Conservation (phyloP, 805 yeast genomes). For the Isabelozyma pseudorhagii region DNA sequence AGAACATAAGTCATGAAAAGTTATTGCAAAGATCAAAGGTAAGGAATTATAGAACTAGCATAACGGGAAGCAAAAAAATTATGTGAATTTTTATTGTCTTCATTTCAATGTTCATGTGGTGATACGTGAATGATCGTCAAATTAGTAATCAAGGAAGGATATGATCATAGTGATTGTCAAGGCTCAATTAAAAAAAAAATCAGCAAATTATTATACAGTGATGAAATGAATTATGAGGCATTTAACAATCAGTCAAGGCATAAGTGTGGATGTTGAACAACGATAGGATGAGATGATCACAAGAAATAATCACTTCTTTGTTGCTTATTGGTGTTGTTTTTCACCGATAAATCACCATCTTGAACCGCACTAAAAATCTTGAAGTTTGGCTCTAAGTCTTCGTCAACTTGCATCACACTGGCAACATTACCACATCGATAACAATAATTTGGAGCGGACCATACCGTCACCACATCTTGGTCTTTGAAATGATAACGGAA, state of each 20-base stretch:
- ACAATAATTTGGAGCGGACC: conserved; percentile 94
- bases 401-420: conserved; percentile 97
- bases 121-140: too few relatives aligned
- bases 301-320: conserved; percentile 47
- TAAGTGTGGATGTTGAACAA: too few relatives aligned
- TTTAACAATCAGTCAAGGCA: too few relatives aligned
- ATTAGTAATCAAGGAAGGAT: neutral
- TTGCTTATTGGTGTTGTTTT: conserved; percentile 36
- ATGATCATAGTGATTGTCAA: conserved; percentile 1
- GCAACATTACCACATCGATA: conserved; percentile 98
- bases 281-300: conserved; percentile 6
- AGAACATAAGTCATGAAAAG: too few relatives aligned
- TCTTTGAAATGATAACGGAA: conserved; percentile 90
- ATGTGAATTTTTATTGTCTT: too few relatives aligned
- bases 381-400: conserved; percentile 82
- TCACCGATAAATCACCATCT: conserved; percentile 57
- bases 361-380: conserved; percentile 95
- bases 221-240: neutral
- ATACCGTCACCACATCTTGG: conserved; percentile 90
- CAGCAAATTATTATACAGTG: neutral
- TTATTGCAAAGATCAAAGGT: too few relatives aligned
- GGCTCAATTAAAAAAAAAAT: neutral
- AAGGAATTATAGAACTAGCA: too few relatives aligned
- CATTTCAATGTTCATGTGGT: too few relatives aligned
- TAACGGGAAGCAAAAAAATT: too few relatives aligned